Percentiles rank a stretch among this genome's conserved stretches.
phyloP scores from a whole-genome alignment of 1,284 basidiomycete genomes.

The Microbotryum saponariae region DNA sequence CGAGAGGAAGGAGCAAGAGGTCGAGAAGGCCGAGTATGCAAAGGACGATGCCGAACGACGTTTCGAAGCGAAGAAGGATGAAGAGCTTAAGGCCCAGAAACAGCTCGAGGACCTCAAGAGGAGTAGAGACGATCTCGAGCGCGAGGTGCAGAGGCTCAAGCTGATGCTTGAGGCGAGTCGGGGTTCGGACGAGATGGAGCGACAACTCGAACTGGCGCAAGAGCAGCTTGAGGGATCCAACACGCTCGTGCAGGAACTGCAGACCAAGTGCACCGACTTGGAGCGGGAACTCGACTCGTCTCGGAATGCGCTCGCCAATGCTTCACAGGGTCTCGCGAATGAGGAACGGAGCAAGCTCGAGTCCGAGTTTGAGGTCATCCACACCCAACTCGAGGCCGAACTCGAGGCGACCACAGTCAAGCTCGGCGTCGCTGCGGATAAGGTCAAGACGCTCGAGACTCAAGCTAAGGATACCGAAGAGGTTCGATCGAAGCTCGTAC shows the following conservation, averaged over 20 bases:
- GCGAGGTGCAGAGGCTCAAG: background rate
- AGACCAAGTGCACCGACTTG: background rate
- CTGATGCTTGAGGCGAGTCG: background rate
- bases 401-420: background rate
- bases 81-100: background rate
- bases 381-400: background rate
- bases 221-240: background rate
- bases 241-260: background rate
- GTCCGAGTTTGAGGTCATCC: background rate
- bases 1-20: conserved; percentile 3
- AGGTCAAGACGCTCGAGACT: no score
- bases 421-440: no score
- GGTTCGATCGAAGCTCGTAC: no score
- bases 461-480: no score
- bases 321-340: background rate
- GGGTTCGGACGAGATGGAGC: background rate
- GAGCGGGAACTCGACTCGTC: background rate
- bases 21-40: conserved; percentile 1
- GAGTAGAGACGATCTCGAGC: background rate
- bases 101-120: background rate
- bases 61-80: background rate
- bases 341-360: background rate
- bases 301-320: background rate
- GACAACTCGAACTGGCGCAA: background rate
- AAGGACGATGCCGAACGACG: conserved; percentile 2